Base-by-base conservation (phyloP, 352 stramenopile species). In the Globisporangium nodosum region DNA sequence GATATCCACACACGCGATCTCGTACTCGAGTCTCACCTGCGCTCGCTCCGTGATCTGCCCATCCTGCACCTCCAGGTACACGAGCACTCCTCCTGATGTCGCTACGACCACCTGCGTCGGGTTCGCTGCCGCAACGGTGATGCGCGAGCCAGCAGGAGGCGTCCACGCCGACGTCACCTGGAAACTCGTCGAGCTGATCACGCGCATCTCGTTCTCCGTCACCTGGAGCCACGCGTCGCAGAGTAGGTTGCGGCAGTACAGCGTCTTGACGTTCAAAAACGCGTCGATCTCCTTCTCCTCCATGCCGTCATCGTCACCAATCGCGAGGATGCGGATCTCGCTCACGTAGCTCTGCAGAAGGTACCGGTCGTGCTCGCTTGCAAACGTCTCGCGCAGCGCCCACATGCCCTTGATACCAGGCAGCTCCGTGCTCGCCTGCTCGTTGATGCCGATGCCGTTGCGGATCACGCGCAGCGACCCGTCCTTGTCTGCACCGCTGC, bases 381-480 rank as follows among this genome's bases (percentile, higher is more conserved):
- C 70, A 60, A 96, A 98, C 1, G 66, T 75, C 48, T 88, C 65
- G 21, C 96, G 88, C 58, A 99, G 66, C 9, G 82, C 82, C 96
- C 96, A 99, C 93, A 99, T 98, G 20, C 93, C 96, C 68, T 98
- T 98, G 68, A 99, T 99, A 58, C 97, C 97, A 18, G 86, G 78
- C 6, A 99, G 76, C 62, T 98, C 96, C 0, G 98, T 96, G 18
- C 73, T 86, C 3, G 97, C 96, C 64, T 97, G 86, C 53, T 98
- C 97, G 46, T 98, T 97, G 66, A 99, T 98, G 0, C 96, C 97
- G 66, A 99, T 98, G n/a, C 97, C 97, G 63, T 99, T 99, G 18
- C 96, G 91, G 49, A 99, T 97, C n/a, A 99, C 85, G 43, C 96
- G 92, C 42, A 99, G 64, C 33, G 89, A 98, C 24, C 96, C 96